phyloP scores from a whole-genome alignment of 768 basidiomycete species.

The Dioszegia aurantiaca region DNA sequence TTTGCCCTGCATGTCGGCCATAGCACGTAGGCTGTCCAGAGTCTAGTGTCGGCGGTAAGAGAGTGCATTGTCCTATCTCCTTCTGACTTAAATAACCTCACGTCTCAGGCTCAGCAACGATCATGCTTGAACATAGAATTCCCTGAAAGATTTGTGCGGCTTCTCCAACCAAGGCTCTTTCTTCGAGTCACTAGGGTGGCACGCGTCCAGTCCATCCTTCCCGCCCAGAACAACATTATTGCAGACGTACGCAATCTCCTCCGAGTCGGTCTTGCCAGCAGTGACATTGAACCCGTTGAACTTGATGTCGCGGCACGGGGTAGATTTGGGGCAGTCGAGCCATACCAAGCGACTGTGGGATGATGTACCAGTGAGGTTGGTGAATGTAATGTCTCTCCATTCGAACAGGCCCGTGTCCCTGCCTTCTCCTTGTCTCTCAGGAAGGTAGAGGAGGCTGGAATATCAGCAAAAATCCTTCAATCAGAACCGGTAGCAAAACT shows the following conservation, averaged over 20 bases:
- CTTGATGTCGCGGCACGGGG: slow-evolving; percentile 31
- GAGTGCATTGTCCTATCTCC: no score
- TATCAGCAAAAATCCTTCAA: background rate
- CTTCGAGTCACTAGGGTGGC: slow-evolving; percentile 37
- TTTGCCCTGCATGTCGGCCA: no score
- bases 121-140: background rate
- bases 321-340: slow-evolving; percentile 30
- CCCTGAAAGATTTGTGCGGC: background rate
- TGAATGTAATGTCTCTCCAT: slow-evolving; percentile 33
- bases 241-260: slow-evolving; percentile 36
- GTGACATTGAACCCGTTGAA: slow-evolving; percentile 29
- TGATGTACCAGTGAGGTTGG: slow-evolving; percentile 35
- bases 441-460: slow-evolving; percentile 27
- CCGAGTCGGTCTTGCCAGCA: slow-evolving; percentile 32
- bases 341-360: slow-evolving; percentile 26
- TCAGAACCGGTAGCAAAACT: slow-evolving; percentile 8
- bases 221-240: slow-evolving; percentile 38
- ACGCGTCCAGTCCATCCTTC: slow-evolving; percentile 32
- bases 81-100: no score
- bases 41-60: no score
- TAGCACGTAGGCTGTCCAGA: no score
- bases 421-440: slow-evolving; percentile 20
- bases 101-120: no score
- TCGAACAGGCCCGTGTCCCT: slow-evolving; percentile 30
- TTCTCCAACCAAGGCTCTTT: slow-evolving; percentile 15